phyloP scores from a whole-genome alignment of 2,329 filamentous ascomycete species.

The Lachnellula cervina region DNA sequence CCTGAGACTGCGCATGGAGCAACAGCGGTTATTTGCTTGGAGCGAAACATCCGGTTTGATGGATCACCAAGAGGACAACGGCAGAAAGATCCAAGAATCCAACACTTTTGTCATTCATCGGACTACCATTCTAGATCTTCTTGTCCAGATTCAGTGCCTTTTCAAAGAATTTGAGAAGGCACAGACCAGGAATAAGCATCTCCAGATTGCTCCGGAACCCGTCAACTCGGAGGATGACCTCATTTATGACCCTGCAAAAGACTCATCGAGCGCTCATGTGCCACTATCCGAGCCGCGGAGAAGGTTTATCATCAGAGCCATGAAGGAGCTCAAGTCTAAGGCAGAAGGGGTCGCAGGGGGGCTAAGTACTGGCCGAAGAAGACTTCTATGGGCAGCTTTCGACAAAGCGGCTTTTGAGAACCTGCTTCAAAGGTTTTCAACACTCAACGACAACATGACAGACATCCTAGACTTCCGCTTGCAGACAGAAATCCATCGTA shows the following conservation, averaged over 20 bases:
- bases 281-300: conserved; percentile 39
- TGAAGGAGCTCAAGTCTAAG: conserved; percentile 36
- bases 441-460: conserved; percentile 45
- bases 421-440: conserved; percentile 40
- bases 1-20: conserved; percentile 45
- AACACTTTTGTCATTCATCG: conserved; percentile 46
- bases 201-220: conserved; percentile 34
- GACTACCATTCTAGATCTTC: conserved; percentile 44
- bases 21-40: conserved; percentile 46
- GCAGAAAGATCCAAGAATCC: conserved; percentile 40
- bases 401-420: conserved; percentile 43
- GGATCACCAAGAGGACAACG: conserved; percentile 38
- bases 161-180: conserved; percentile 43
- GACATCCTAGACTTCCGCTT: conserved; percentile 43
- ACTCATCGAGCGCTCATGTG: conserved; percentile 42
- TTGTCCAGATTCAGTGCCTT: conserved; percentile 43
- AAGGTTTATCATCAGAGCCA: conserved; percentile 42
- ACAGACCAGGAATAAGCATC: conserved; percentile 37
- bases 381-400: conserved; percentile 43
- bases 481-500: conserved; percentile 44
- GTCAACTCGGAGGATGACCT: conserved; percentile 20
- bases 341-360: conserved; percentile 25
- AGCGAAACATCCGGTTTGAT: conserved; percentile 45
- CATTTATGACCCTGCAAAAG: conserved; percentile 36
- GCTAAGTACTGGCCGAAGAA: conserved; percentile 20